Percentiles rank a stretch among this genome's conserved stretches.
Evolutionary conservation across 1,284 basidiomycete genomes (phyloP).

Genomic region (Ceratobasidium sp.): DNA sequence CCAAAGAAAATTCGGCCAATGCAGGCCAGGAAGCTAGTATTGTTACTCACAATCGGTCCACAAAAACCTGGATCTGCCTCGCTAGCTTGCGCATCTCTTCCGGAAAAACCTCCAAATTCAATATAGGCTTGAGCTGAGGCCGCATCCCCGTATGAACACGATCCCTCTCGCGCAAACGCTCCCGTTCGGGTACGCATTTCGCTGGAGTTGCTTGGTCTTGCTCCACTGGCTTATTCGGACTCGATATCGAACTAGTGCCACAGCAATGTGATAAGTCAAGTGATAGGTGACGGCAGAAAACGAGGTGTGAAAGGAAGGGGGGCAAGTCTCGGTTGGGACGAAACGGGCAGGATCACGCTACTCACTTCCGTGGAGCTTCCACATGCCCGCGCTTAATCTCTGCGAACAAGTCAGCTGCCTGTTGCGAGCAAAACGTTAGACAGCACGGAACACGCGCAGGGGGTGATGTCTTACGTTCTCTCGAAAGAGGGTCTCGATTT

Average conservation of each 20-base stretch:
- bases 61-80: conserved; percentile 8
- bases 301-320: too few relatives aligned
- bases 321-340: too few relatives aligned
- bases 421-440: background rate
- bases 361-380: background rate
- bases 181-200: background rate
- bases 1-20: background rate
- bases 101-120: conserved; percentile 9
- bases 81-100: conserved; percentile 20
- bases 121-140: conserved; percentile 20
- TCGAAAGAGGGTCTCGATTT: conserved; percentile 45
- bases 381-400: conserved; percentile 21
- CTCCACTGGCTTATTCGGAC: too few relatives aligned
- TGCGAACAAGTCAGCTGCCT: conserved; percentile 25
- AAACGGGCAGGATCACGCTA: background rate
- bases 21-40: background rate
- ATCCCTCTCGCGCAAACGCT: conserved; percentile 9
- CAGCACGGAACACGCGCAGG: background rate
- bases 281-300: background rate
- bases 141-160: conserved; percentile 35
- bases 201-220: background rate
- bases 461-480: conserved; percentile 38
- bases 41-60: conserved; percentile 32
- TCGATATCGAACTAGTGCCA: too few relatives aligned
- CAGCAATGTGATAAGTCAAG: too few relatives aligned